A percentile compares a stretch with the other conserved stretches of the same genome.
phyloP scores from a whole-genome alignment of 192 early-diverging fungal species.

The Umbelopsis vinacea region DNA sequence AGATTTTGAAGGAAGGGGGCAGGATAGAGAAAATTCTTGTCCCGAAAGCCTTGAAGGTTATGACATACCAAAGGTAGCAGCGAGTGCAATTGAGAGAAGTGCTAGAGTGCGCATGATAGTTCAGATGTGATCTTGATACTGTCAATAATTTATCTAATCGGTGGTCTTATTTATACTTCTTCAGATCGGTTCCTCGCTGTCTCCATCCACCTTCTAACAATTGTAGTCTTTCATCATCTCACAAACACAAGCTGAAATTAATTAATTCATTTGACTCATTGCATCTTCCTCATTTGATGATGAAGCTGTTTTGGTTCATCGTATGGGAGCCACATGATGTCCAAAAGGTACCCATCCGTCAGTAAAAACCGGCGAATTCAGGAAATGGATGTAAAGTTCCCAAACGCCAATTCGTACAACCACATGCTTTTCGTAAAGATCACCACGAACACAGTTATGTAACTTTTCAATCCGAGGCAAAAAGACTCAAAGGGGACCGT shows the following conservation, averaged over 20 bases:
- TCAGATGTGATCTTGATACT: neutral
- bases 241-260: neutral
- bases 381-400: neutral
- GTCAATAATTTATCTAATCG: neutral
- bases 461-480: no score
- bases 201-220: neutral
- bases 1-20: neutral
- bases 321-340: neutral
- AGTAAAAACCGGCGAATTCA: neutral
- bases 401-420: neutral
- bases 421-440: neutral
- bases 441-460: no score
- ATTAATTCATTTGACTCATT: neutral
- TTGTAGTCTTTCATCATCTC: no score
- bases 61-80: neutral
- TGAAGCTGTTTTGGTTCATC: neutral
- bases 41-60: neutral
- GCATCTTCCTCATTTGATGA: neutral
- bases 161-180: neutral
- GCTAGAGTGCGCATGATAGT: constrained; percentile 12
- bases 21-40: neutral
- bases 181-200: neutral
- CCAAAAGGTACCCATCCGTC: neutral
- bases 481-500: neutral
- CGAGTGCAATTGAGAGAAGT: constrained; percentile 8